Conservation (phyloP, 2,329 filamentous ascomycete genomes). For the Sordariomycetes sp. region DNA sequence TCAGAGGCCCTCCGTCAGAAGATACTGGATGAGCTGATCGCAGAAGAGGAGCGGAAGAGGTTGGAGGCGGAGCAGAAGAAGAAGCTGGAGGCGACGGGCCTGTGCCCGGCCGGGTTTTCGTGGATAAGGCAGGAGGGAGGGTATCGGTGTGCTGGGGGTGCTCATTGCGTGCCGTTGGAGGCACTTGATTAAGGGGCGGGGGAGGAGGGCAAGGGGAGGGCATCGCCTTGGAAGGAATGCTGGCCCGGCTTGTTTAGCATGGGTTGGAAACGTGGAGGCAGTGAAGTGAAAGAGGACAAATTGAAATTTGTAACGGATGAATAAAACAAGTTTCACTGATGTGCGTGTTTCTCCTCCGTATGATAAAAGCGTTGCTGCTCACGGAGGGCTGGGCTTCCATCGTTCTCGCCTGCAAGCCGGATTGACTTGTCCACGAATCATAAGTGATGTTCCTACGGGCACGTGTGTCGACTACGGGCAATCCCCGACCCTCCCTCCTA, state of each 20-base stretch:
- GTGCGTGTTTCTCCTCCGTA: neutral
- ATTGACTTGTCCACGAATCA: too few relatives aligned
- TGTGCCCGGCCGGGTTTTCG: constrained; percentile 42
- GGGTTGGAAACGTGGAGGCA: neutral
- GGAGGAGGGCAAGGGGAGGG: neutral
- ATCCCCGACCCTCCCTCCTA: too few relatives aligned
- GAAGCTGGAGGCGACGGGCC: constrained; percentile 41
- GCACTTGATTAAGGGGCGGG: neutral
- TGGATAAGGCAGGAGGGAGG: constrained; percentile 53
- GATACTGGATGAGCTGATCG: constrained; percentile 23
- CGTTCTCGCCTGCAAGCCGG: too few relatives aligned
- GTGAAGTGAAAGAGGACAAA: neutral
- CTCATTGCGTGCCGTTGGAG: constrained; percentile 38
- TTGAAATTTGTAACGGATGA: neutral
- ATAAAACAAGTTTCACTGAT: too few relatives aligned
- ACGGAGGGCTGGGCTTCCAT: too few relatives aligned
- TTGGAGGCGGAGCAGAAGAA: constrained; percentile 26
- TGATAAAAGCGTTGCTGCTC: neutral
- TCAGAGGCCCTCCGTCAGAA: constrained; percentile 20
- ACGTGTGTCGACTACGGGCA: too few relatives aligned
- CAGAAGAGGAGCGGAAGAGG: constrained; percentile 23
- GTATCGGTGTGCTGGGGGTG: constrained; percentile 52
- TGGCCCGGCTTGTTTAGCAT: neutral
- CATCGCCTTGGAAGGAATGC: neutral
- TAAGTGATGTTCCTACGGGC: too few relatives aligned